phyloP scores from a whole-genome alignment of 75 land plant genomes.

The Pinus taeda region DNA sequence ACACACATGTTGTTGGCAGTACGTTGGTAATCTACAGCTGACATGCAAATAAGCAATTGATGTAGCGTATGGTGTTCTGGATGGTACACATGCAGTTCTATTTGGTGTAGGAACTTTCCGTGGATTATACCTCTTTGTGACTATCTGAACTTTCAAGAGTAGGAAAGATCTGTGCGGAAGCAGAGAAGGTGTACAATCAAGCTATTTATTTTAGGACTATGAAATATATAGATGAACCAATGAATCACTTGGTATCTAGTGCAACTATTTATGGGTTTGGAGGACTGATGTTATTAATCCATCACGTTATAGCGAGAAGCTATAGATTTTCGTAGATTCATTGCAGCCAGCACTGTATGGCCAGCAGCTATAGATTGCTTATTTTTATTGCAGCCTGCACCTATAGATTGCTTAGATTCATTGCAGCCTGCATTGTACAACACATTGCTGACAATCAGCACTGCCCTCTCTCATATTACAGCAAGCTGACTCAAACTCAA shows the following conservation, averaged over 20 bases:
- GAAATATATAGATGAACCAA: constrained; percentile 40
- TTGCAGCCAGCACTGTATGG: too few species aligned
- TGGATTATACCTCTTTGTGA: constrained; percentile 39
- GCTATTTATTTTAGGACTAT: constrained; percentile 41
- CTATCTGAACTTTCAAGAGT: constrained; percentile 30
- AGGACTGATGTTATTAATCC: too few species aligned
- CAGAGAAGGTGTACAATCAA: constrained; percentile 56
- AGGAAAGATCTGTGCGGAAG: constrained; percentile 44
- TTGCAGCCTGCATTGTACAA: too few species aligned
- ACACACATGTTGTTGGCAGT: constrained; percentile 51
- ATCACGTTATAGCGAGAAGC: too few species aligned
- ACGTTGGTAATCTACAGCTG: constrained; percentile 41
- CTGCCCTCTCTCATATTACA: too few species aligned
- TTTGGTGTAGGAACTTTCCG: constrained; percentile 54
- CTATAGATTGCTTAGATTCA: too few species aligned
- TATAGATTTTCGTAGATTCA: too few species aligned
- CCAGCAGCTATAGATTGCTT: too few species aligned
- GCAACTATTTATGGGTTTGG: constrained; percentile 17
- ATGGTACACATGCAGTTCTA: constrained; percentile 44
- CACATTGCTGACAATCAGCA: too few species aligned
- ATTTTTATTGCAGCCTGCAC: too few species aligned
- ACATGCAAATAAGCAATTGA: constrained; percentile 58
- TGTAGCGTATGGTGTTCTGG: constrained; percentile 23
- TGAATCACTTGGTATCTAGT: constrained; percentile 50
- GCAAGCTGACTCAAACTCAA: too few species aligned